phyloP scores from a whole-genome alignment of 2,329 filamentous ascomycete species.

The Aspergillus sp. region DNA sequence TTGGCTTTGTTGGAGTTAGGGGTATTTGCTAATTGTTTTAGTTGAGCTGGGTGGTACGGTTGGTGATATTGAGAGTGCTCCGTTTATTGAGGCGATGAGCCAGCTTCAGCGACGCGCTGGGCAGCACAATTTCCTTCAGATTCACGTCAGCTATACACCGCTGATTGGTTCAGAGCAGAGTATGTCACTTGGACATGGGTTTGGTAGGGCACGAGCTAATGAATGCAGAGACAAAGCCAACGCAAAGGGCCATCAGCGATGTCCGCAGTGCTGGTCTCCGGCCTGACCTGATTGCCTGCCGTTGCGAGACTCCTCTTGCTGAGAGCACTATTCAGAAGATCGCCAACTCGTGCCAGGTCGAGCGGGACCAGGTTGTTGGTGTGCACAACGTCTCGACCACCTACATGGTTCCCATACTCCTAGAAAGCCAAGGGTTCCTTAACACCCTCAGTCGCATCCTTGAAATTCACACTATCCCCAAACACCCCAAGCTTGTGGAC shows the following conservation, averaged over 20 bases:
- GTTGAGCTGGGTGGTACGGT: conserved; percentile 40
- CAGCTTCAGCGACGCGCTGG: conserved; percentile 68
- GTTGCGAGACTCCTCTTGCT: conserved; percentile 72
- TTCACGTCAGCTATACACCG: conserved; percentile 74
- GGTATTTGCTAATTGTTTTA: conserved; percentile 4
- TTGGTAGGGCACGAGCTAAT: not conserved
- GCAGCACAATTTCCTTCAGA: conserved; percentile 75
- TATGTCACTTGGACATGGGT: not conserved
- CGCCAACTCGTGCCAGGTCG: conserved; percentile 80
- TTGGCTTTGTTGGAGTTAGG: not conserved
- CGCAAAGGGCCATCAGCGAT: conserved; percentile 79
- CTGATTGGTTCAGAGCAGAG: conserved; percentile 67
- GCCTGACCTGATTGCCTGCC: conserved; percentile 82
- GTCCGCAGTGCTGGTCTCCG: conserved; percentile 72
- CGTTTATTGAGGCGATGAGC: conserved; percentile 79
- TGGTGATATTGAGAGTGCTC: conserved; percentile 78
- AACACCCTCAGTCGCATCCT: conserved; percentile 60
- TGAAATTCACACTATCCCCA: conserved; percentile 52
- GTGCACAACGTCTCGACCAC: conserved; percentile 84
- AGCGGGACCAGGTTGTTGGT: conserved; percentile 73
- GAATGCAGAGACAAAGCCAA: conserved; percentile 73
- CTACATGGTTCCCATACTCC: conserved; percentile 91
- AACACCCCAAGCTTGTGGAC: conserved; percentile 48
- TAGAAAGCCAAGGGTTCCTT: conserved; percentile 73
- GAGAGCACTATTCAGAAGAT: conserved; percentile 75